Evolutionary conservation across 768 basidiomycete genomes (phyloP).

Genomic region (Boletales sp.): DNA sequence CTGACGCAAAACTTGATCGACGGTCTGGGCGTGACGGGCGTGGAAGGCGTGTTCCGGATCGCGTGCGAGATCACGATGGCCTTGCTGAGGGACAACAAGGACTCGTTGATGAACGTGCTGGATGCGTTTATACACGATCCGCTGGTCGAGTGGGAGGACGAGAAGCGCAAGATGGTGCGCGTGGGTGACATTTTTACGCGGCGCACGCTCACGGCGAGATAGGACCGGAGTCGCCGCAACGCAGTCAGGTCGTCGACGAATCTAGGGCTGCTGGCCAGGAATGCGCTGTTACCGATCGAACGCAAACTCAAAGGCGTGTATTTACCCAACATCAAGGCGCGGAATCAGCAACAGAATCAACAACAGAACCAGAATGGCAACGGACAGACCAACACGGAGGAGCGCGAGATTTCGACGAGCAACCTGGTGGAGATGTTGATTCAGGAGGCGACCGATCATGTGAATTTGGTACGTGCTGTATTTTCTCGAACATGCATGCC

Average conservation of each 20-base stretch:
- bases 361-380: conserved; percentile 12
- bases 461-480: conserved; percentile 58
- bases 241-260: conserved; percentile 50
- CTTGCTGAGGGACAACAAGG: conserved; percentile 84
- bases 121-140: conserved; percentile 98
- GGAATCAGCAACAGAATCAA: conserved; percentile 7
- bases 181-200: neutral
- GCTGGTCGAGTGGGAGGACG: conserved; percentile 91
- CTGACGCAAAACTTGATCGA: conserved; percentile 92
- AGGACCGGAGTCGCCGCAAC: conserved; percentile 49
- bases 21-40: conserved; percentile 87
- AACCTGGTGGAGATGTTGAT: conserved; percentile 91
- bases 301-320: conserved; percentile 78
- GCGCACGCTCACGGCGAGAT: no score
- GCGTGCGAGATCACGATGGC: conserved; percentile 90
- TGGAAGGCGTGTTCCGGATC: conserved; percentile 91
- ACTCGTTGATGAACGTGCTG: conserved; percentile 90
- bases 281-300: conserved; percentile 75
- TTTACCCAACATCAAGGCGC: conserved; percentile 43
- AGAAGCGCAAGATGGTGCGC: conserved; percentile 61
- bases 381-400: conserved; percentile 23
- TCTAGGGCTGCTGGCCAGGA: conserved; percentile 64
- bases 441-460: conserved; percentile 74
- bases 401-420: conserved; percentile 60
- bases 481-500: neutral